Evolutionary conservation across 163 green algal species (phyloP), one percentile per base, ranked within the genome.

Genomic region (Scenedesmus sp.): DNA sequence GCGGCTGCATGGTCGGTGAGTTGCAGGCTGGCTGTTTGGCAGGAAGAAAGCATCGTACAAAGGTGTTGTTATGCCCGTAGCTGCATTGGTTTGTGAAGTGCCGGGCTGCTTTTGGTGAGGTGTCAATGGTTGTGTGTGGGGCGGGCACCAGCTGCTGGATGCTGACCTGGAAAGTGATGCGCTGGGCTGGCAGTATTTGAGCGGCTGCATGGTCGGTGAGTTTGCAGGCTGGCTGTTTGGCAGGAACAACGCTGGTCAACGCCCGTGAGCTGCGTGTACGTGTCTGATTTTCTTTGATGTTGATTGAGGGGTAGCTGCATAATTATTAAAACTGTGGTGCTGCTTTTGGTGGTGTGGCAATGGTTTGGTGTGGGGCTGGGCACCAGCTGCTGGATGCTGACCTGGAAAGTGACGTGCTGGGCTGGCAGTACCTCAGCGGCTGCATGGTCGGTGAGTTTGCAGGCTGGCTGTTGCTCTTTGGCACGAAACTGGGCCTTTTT

Each of bases 131-230:
- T 23, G 62, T 70, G 62, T 70, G 10, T 76, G 98, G 98, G 98
- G 97, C 93, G 99, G 97, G 97, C 97, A 99, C 88, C 94, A 94
- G 55, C 94, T 98, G 92, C 93, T 99, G 81, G 97, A 99, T 87
- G 97, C 97, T 7, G 98, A 99, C 93, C 93, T 99, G 54, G 97
- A 99, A 94, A 97, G 93, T 88, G 97, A 99, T 85, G 95, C 97
- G 16, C 97, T 99, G 57, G 97, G 97, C 76, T 99, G 98, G 98
- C 87, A 91, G 73, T 91, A 91, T 56, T 23, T 86, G 10, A 66
- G 52, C 26, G 87, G 87, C 23, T 70, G 87, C n/a, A 84, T 91
- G 73, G 64, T 55, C 7, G 87, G 57, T 88, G 82, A 15, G 82
- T 34, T 46, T 13, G 73, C 20, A 82, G 20, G 73, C 73, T 34